Base-by-base conservation (phyloP, 1,139 yeast genomes). In the Yamadazyma membranifaciens region DNA sequence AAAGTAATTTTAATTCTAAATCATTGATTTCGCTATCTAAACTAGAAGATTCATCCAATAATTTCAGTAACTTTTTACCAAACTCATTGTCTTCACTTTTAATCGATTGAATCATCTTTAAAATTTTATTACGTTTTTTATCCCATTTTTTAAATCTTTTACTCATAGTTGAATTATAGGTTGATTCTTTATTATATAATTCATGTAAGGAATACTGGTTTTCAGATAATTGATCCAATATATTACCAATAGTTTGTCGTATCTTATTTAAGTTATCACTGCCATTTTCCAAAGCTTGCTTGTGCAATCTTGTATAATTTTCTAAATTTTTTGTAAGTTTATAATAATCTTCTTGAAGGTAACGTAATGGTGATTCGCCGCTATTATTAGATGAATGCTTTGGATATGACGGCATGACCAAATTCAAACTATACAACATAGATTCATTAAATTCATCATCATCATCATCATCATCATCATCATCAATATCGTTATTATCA, bases 121-220 rank as follows among this genome's bases (percentile, higher is more conserved):
- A 48, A 4, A 78, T 49, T 22, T 54, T 55, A 7, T 45, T 45
- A 39, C 80, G 65, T 37, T 63, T 64, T 2, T 43, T 41, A 36
- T 76, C 78, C 83, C 83, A 78, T 2, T 52, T 50, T 27, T 60
- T 56, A 45, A 80, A 72, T n/a, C 60, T 52, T 1, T 52, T 38
- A 14, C 63, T 50, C n/a, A 76, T 55, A 0, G 46, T 43, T 13
- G 52, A 45, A 26, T 69, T 66, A 13, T 58, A 57, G 1, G 52
- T 47, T 2, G 61, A 52, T 33, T 78, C 81, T 5, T 63, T 57
- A 1, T 59, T 50, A 49, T 79, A 80, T 1, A 79, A 56, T 50
- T 80, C 86, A 42, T 63, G 60, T 43, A 77, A 63, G 1, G 81
- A 69, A 40, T 69, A 69, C 46, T 71, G 67, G 33, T 67, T 63